These are phyloP conservation scores for Carex parvula DNA, from an alignment of 176 grass and related monocot species.

Conservation along the genomic window DNA sequence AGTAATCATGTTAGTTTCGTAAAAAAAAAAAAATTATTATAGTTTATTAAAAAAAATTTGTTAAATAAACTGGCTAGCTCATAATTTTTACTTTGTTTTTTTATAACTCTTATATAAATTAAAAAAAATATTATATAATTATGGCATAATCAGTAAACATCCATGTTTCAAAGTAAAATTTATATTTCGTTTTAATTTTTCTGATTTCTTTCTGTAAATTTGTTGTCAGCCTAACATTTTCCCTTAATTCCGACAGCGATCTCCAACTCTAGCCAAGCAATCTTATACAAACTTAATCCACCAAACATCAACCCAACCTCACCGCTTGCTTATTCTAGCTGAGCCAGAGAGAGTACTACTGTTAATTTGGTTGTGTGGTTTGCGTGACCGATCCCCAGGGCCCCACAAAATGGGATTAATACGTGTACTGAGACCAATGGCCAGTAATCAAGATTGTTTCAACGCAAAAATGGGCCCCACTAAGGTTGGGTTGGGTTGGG, in stretches of 20 bases:
- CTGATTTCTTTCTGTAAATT: neutral
- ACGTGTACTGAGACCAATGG: neutral
- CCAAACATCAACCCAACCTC: neutral
- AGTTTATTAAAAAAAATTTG: no score
- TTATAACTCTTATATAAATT: no score
- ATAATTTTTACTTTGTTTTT: no score
- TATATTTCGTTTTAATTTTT: neutral
- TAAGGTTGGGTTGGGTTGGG: neutral
- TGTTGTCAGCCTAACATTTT: neutral
- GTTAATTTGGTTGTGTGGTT: neutral
- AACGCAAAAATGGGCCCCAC: neutral
- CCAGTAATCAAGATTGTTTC: neutral
- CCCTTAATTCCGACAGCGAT: neutral
- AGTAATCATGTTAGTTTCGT: no score
- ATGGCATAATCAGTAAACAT: no score
- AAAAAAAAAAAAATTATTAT: no score
- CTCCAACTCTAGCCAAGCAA: neutral
- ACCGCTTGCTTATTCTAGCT: neutral
- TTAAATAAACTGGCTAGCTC: no score
- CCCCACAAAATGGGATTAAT: neutral
- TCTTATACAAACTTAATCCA: neutral
- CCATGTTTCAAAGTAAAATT: neutral
- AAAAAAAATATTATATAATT: no score
- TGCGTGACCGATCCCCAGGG: neutral
- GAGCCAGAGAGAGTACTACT: neutral